Percentiles rank a stretch among this genome's conserved stretches.
Conservation (phyloP, 2,329 filamentous ascomycete genomes). For the Fusarium succisae region DNA sequence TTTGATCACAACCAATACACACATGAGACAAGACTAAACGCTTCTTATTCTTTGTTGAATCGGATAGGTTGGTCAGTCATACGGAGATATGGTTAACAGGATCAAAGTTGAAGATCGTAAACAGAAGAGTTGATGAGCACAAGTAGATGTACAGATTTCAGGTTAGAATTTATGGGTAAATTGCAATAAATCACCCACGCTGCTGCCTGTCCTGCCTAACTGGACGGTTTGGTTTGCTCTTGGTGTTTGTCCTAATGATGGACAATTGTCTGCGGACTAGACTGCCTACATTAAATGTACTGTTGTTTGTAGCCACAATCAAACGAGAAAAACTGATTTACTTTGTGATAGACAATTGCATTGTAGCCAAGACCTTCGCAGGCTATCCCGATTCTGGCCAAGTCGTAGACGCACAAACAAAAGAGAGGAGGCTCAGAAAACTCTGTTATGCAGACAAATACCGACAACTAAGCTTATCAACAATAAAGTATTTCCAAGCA, state of each 20-base stretch:
- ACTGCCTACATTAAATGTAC: too few species aligned
- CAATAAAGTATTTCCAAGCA: not conserved
- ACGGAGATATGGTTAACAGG: not conserved
- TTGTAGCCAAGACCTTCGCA: fast-evolving
- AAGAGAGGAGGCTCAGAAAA: not conserved
- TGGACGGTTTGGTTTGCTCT: not conserved
- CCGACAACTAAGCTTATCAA: not conserved
- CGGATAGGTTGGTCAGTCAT: fast-evolving
- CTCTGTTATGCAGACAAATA: not conserved
- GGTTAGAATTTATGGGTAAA: not conserved
- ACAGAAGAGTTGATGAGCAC: not conserved
- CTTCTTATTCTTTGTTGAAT: not conserved
- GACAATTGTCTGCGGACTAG: not conserved
- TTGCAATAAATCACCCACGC: not conserved
- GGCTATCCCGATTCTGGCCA: not conserved
- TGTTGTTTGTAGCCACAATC: not conserved
- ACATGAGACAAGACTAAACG: not conserved
- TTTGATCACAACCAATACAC: not conserved
- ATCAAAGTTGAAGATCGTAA: fast-evolving
- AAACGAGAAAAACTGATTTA: not conserved
- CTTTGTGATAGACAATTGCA: fast-evolving
- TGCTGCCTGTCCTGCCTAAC: not conserved
- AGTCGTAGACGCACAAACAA: not conserved
- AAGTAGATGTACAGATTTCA: fast-evolving
- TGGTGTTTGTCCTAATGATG: not conserved